Conservation (phyloP, 371 early-diverging fungal genomes). For the Mucor velutinosus region DNA sequence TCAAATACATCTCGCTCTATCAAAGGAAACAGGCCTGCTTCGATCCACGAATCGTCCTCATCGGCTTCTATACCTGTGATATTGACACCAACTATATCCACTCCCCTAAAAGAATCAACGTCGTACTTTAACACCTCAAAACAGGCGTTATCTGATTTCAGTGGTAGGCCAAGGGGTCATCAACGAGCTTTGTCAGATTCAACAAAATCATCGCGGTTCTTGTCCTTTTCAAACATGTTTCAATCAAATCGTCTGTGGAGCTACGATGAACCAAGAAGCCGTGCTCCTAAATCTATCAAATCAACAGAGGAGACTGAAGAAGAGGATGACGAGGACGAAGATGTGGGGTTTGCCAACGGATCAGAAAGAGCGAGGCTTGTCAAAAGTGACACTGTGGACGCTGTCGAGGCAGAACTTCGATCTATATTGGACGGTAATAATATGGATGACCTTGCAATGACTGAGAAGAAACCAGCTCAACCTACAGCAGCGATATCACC, state of each 20-base stretch:
- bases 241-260: constrained; percentile 12
- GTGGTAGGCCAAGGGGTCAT: constrained; percentile 24
- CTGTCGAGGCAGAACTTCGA: constrained; percentile 63
- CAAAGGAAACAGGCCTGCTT: constrained; percentile 6
- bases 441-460: constrained; percentile 2
- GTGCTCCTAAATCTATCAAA: constrained; percentile 22
- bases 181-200: constrained; percentile 36
- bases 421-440: constrained; percentile 55
- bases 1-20: not conserved
- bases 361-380: constrained; percentile 21
- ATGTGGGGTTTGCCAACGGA: not conserved
- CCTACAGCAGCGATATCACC: not conserved
- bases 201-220: constrained; percentile 15
- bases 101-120: not conserved
- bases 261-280: constrained; percentile 19
- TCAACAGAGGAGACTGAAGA: constrained; percentile 25
- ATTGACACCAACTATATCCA: not conserved
- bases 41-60: constrained; percentile 11
- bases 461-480: constrained; percentile 5
- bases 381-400: constrained; percentile 56
- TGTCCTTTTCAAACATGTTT: constrained; percentile 36
- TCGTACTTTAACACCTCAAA: not conserved
- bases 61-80: not conserved
- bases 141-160: not conserved
- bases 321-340: constrained; percentile 25